A percentile compares a stretch with the other conserved stretches of the same genome.
phyloP scores from a whole-genome alignment of 2,329 filamentous ascomycete species.

The Fusarium odoratissimum region DNA sequence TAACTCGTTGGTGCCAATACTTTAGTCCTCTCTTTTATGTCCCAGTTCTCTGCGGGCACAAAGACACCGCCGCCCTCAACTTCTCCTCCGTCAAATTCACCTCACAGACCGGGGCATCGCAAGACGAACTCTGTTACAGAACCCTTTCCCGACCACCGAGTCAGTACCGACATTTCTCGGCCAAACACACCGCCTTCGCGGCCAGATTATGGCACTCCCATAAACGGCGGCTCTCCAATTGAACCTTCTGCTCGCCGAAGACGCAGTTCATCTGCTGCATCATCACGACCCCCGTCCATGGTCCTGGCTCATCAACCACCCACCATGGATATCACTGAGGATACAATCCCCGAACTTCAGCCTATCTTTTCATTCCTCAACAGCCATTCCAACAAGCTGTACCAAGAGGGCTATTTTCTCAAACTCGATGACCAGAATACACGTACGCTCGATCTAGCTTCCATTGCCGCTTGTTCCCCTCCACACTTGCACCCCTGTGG shows the following conservation, averaged over 20 bases:
- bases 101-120: slow-evolving; percentile 46
- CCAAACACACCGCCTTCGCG: slow-evolving; percentile 54
- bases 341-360: slow-evolving; percentile 91
- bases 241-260: slow-evolving; percentile 58
- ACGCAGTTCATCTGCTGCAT: slow-evolving; percentile 54
- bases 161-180: slow-evolving; percentile 51
- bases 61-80: slow-evolving; percentile 59
- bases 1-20: slow-evolving; percentile 39
- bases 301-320: slow-evolving; percentile 86
- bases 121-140: slow-evolving; percentile 48
- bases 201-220: slow-evolving; percentile 56
- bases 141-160: slow-evolving; percentile 51
- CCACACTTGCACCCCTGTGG: slow-evolving; percentile 22
- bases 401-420: slow-evolving; percentile 97
- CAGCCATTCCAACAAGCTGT: slow-evolving; percentile 94
- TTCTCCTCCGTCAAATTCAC: slow-evolving; percentile 55
- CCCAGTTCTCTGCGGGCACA: slow-evolving; percentile 73
- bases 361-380: slow-evolving; percentile 95
- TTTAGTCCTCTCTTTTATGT: slow-evolving; percentile 89
- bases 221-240: slow-evolving; percentile 57
- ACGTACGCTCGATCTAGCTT: slow-evolving; percentile 65
- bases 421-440: slow-evolving; percentile 96
- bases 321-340: slow-evolving; percentile 84
- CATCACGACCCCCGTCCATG: slow-evolving; percentile 82
- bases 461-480: slow-evolving; percentile 42